Evolutionary conservation across 495 filamentous ascomycete species (phyloP).

Genomic region (Trichoderma orchidacearum): DNA sequence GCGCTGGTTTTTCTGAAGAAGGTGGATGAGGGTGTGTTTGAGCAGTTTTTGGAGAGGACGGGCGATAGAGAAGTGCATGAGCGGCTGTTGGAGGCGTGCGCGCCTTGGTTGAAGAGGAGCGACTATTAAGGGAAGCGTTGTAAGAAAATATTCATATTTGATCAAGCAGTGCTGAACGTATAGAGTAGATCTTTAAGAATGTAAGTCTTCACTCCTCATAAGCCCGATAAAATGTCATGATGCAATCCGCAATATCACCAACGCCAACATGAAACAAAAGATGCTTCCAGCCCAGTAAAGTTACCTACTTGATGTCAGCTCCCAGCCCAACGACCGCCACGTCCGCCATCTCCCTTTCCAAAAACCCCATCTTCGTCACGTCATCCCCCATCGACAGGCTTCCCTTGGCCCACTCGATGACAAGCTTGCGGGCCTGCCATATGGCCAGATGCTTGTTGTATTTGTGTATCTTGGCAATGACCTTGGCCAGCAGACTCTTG

Average conservation of each 20-base stretch:
- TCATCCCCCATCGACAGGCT: background rate
- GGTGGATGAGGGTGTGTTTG: constrained; percentile 18
- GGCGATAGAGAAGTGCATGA: constrained; percentile 20
- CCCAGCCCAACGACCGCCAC: background rate
- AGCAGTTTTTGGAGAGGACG: constrained; percentile 15
- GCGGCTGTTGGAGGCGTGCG: constrained; percentile 22
- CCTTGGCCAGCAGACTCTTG: background rate
- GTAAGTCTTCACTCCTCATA: background rate
- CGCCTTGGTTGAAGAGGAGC: constrained; percentile 20
- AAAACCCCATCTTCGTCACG: background rate
- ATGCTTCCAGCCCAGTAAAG: too few species aligned
- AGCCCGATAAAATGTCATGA: too few species aligned
- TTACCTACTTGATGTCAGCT: too few species aligned
- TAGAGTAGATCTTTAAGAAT: background rate
- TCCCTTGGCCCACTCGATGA: constrained; percentile 2
- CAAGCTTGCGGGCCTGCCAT: background rate
- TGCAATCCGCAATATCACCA: too few species aligned
- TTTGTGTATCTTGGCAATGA: background rate
- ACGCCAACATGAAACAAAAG: background rate
- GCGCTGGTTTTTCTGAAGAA: constrained; percentile 18
- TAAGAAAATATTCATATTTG: too few species aligned
- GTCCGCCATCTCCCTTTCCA: background rate
- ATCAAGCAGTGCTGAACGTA: too few species aligned
- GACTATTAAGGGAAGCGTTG: constrained; percentile 8
- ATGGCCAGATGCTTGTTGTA: background rate